Percentiles rank a stretch among this genome's conserved stretches.
These are phyloP conservation scores for Marchantia polymorpha DNA, from an alignment of 225 moss, liverwort and hornwort species.

Conservation along the genomic window DNA sequence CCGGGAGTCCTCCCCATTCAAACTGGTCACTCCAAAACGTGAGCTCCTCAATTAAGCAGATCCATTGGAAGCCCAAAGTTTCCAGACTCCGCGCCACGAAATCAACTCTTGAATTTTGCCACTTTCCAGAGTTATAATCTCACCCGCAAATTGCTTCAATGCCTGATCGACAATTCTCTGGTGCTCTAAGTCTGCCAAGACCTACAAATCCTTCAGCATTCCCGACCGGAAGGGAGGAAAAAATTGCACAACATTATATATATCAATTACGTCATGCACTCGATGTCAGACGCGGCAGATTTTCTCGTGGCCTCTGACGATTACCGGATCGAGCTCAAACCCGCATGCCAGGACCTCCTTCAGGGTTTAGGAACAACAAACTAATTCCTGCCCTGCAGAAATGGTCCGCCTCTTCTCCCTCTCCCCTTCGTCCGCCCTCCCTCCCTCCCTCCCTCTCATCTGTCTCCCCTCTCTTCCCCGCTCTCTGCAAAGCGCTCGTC, in stretches of 20 bases:
- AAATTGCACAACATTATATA: background rate
- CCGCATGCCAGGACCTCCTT: background rate
- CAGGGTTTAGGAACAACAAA: background rate
- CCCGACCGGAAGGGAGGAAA: background rate
- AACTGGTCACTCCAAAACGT: background rate
- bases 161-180: background rate
- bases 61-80: background rate
- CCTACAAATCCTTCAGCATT: constrained; percentile 1
- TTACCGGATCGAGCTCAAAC: background rate
- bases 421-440: background rate
- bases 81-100: background rate
- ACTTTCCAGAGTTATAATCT: background rate
- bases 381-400: background rate
- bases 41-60: background rate
- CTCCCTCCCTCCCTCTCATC: background rate
- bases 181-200: background rate
- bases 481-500: too few species aligned
- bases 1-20: constrained; percentile 1
- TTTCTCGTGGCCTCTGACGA: background rate
- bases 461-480: background rate
- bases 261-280: background rate
- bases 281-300: background rate
- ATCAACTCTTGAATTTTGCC: background rate
- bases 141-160: background rate
- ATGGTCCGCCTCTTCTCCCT: background rate